Base-by-base conservation (phyloP, 2,329 filamentous ascomycete species). In the Trichoderma cornu-damae region DNA sequence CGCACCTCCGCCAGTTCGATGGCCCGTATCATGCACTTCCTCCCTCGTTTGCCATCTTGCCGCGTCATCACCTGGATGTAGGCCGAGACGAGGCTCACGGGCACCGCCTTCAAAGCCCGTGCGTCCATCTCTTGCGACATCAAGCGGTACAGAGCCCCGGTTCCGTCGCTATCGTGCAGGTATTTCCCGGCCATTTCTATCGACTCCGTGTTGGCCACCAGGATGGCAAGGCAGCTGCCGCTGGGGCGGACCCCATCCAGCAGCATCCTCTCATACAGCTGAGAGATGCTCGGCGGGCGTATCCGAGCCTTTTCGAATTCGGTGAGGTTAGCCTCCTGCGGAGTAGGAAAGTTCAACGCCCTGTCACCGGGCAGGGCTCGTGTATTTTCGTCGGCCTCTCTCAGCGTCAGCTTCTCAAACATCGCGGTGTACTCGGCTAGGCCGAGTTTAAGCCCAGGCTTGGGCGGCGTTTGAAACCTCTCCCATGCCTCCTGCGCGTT, bases 301-400 rank as follows among this genome's bases (percentile, higher is more conserved):
- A 84, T 72, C n/a, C 82, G 77, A 37, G 83, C 79, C 62, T 82
- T 82, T 58, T 88, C 87, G 55, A 85, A 82, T n/a, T 85, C 79
- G 59, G 77, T 87, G 65, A 77, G 79, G 68, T 78, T 88, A 69
- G 74, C 72, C 11, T 71, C 64, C 37, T 68, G 59, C 50, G 67
- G 60, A 5, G 67, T 66, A 16, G 67, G 60, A 61, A 73, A 68
- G 56, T 82, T 77, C 18, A 84, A 72, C 18, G 83, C 76, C 37
- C 74, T 74, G 63, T 89, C 86, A 11, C 87, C 87, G 5, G 86
- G 83, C 2, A 82, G 66, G 12, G 76, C 59, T 2, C 60, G 62
- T 30, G 61, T 61, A 3, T 63, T 48, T 4, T 62, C 42, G n/a
- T 66, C 63, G 12, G 61, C 68, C 44, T 71, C 66, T 32, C 67